Percentiles rank a stretch among this genome's conserved stretches.
These are phyloP conservation scores for Capsicum pubescens DNA, from an alignment of 257 asterid genomes.

Conservation along the genomic window DNA sequence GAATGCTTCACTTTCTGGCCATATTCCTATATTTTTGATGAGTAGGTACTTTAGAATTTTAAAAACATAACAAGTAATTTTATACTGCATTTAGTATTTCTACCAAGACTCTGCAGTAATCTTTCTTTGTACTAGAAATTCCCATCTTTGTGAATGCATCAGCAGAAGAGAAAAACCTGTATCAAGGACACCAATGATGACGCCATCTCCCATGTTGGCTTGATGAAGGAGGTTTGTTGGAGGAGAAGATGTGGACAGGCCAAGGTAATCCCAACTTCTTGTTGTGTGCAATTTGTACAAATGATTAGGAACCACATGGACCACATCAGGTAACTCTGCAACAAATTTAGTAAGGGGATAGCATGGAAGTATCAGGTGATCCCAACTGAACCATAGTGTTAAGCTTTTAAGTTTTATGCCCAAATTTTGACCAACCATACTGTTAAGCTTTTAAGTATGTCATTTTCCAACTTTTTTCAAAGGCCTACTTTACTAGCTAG, in stretches of 20 bases:
- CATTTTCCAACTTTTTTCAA: too few relatives aligned
- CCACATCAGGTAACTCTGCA: slow-evolving; percentile 57
- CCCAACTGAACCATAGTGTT: neutral
- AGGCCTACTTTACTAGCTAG: neutral
- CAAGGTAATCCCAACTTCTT: slow-evolving; percentile 67
- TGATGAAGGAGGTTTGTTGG: slow-evolving; percentile 37
- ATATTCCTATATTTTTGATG: slow-evolving; percentile 34
- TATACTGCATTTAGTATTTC: neutral
- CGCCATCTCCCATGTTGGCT: slow-evolving; percentile 55
- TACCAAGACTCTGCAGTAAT: neutral
- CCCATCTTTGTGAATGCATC: neutral
- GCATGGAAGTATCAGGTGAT: neutral
- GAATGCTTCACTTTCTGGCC: slow-evolving; percentile 51
- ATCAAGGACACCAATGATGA: slow-evolving; percentile 56
- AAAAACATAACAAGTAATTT: neutral
- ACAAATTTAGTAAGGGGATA: neutral
- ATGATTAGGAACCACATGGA: slow-evolving; percentile 46
- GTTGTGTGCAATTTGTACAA: slow-evolving; percentile 58
- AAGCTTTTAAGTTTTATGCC: neutral
- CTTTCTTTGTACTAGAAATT: neutral
- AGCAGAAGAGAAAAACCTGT: slow-evolving; percentile 37
- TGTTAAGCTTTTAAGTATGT: neutral
- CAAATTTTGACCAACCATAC: neutral
- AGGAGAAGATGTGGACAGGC: slow-evolving; percentile 42
- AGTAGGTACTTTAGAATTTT: neutral